Base-by-base conservation (phyloP, 2,329 filamentous ascomycete genomes). In the Balansia obtecta region DNA sequence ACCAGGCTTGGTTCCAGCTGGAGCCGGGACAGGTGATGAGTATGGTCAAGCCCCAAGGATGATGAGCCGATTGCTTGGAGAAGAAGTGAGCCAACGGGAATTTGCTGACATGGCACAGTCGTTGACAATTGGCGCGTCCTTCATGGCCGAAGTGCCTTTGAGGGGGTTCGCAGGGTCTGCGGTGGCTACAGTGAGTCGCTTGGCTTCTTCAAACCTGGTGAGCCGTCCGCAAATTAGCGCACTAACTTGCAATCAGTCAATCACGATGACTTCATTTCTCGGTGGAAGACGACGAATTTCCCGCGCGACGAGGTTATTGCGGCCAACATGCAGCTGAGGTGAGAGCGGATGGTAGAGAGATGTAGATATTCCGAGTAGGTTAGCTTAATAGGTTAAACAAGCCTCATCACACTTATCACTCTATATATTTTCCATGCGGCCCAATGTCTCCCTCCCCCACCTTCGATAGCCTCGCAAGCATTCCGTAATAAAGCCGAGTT, bases 61-160 rank as follows among this genome's bases (percentile, higher is more conserved):
- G 34, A 37, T 15, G 11, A 27, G 5, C 27, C 27, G 27, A 27
- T 22, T 22, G 8, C 27, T 27, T 27, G 4, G 13, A 20, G 4
- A n/a, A 22, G 12, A 41, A 32, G 11, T n/a, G 13, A 47, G 15
- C 9, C 4, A 20, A 41, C 9, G 7, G 7, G n/a, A 30, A 32
- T 39, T 39, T 16, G 38, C 45, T 46, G 18, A 34, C 16, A 2
- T 20, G 15, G 6, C 38, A 11, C 58, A 86, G 86, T 97, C 45
- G 96, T 98, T 65, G 88, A 98, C 63, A 97, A 98, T 62, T 96
- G 91, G 89, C 79, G 93, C 52, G 85, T 96, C 34, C 70, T 97
- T 58, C 93, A 98, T 66, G 93, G 91, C 1, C 75, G 93, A 58
- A 82, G 82, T 48, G 79, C 79, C 0, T 98, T 97, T 61, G 85